Evolutionary conservation across 1,284 basidiomycete species (phyloP).

Genomic region (Cutaneotrichosporon curvatum): DNA sequence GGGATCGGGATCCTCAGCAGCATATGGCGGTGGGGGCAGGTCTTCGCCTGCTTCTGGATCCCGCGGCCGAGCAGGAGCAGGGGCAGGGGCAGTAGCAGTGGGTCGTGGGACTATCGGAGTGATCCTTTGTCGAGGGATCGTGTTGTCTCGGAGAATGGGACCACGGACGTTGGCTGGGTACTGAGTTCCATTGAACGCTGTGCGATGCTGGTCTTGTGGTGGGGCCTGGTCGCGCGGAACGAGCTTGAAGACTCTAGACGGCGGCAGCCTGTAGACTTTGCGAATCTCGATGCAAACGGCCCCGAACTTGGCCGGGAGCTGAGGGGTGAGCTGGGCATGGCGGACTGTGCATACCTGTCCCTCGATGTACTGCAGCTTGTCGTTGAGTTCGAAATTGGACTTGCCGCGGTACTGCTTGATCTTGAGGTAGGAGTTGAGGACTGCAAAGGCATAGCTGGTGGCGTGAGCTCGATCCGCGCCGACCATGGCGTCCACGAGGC

Average conservation of each 20-base stretch:
- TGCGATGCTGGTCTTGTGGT: no score
- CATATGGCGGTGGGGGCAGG: slow-evolving; percentile 38
- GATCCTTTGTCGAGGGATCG: no score
- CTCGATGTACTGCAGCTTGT: slow-evolving; percentile 32
- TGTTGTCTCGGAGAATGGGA: no score
- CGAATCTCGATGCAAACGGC: slow-evolving; percentile 7
- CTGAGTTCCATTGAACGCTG: no score
- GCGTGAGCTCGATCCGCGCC: no score
- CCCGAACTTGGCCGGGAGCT: slow-evolving; percentile 6
- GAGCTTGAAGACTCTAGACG: not conserved
- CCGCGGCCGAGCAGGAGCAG: not conserved
- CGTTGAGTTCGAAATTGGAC: slow-evolving; percentile 18
- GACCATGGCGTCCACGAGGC: no score
- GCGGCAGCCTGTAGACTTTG: slow-evolving; percentile 5
- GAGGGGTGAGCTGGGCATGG: not conserved
- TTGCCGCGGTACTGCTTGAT: slow-evolving; percentile 27
- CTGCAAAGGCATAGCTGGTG: slow-evolving; percentile 27
- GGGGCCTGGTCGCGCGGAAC: not conserved
- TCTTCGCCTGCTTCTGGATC: slow-evolving; percentile 14
- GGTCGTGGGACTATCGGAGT: no score
- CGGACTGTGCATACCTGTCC: not conserved
- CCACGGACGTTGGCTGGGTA: no score
- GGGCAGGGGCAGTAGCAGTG: not conserved
- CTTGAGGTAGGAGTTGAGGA: slow-evolving; percentile 30
- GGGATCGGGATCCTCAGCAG: slow-evolving; percentile 38